phyloP scores from a whole-genome alignment of 345 rosid species.

The Raphanus raphanistrum region DNA sequence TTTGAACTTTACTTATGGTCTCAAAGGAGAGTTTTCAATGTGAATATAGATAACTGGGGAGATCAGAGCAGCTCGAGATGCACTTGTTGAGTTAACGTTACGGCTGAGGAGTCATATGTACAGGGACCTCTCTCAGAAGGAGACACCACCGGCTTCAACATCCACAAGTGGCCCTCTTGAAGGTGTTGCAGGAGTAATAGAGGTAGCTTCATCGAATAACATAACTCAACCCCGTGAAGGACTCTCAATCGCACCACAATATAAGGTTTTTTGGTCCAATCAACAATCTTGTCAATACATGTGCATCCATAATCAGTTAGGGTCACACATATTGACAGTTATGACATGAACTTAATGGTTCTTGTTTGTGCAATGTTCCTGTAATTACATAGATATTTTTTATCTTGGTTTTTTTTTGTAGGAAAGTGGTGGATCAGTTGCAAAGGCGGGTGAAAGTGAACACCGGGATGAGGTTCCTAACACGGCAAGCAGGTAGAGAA shows the following conservation, averaged over 20 bases:
- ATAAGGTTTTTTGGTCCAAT: slow-evolving; percentile 54
- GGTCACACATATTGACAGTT: background rate
- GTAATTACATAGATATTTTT: slow-evolving; percentile 2
- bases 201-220: slow-evolving; percentile 54
- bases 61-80: slow-evolving; percentile 83
- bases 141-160: slow-evolving; percentile 50
- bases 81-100: slow-evolving; percentile 89
- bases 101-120: slow-evolving; percentile 66
- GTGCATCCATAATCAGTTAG: slow-evolving; percentile 9
- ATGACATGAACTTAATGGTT: background rate
- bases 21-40: slow-evolving; percentile 22
- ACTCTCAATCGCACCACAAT: slow-evolving; percentile 42
- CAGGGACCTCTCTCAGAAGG: slow-evolving; percentile 65
- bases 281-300: slow-evolving; percentile 15
- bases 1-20: background rate
- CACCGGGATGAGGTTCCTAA: slow-evolving; percentile 65
- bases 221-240: slow-evolving; percentile 49
- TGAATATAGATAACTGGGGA: slow-evolving; percentile 82
- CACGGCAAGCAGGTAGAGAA: slow-evolving; percentile 58
- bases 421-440: slow-evolving; percentile 55
- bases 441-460: slow-evolving; percentile 62
- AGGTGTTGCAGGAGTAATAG: slow-evolving; percentile 52
- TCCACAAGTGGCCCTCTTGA: slow-evolving; percentile 52
- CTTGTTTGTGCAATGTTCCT: slow-evolving; percentile 11
- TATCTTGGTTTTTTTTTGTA: slow-evolving; percentile 24